Percentiles rank a stretch among this genome's conserved stretches.
Evolutionary conservation across 73 alveolate genomes (phyloP).

Genomic region (Uronychia binucleata): DNA sequence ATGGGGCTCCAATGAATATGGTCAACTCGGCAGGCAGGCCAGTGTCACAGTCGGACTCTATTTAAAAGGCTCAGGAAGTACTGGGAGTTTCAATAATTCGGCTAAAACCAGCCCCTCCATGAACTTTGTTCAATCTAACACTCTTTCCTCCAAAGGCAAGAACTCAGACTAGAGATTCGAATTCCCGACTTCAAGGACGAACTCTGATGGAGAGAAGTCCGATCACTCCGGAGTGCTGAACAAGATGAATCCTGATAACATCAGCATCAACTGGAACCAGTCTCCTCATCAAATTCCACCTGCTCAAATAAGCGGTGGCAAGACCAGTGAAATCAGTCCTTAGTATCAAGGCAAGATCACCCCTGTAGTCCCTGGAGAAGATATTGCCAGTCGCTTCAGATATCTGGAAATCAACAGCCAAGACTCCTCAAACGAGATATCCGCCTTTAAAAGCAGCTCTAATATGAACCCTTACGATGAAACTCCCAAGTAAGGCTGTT

Average conservation of each 20-base stretch:
- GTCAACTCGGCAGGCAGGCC: slow-evolving; percentile 77
- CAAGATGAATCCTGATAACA: slow-evolving; percentile 16
- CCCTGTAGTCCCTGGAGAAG: neutral
- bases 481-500: slow-evolving; percentile 33
- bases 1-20: slow-evolving; percentile 94
- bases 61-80: slow-evolving; percentile 30
- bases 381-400: neutral
- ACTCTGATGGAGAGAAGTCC: slow-evolving; percentile 33
- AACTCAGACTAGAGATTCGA: slow-evolving; percentile 16
- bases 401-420: neutral
- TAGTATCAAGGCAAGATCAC: neutral
- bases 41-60: slow-evolving; percentile 32
- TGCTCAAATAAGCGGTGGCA: neutral
- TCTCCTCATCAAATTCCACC: slow-evolving; percentile 23
- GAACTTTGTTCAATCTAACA: slow-evolving; percentile 7
- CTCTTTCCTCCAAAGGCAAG: neutral
- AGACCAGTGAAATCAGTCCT: neutral
- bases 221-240: slow-evolving; percentile 9
- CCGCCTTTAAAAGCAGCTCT: neutral
- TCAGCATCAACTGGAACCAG: slow-evolving; percentile 23
- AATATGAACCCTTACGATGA: slow-evolving; percentile 17
- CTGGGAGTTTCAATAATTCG: slow-evolving; percentile 29
- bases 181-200: slow-evolving; percentile 34
- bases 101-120: slow-evolving; percentile 44
- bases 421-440: neutral